Percentiles rank a stretch among this genome's conserved stretches.
Conservation (phyloP, 306 rosid species). For the Cicer judaicum region DNA sequence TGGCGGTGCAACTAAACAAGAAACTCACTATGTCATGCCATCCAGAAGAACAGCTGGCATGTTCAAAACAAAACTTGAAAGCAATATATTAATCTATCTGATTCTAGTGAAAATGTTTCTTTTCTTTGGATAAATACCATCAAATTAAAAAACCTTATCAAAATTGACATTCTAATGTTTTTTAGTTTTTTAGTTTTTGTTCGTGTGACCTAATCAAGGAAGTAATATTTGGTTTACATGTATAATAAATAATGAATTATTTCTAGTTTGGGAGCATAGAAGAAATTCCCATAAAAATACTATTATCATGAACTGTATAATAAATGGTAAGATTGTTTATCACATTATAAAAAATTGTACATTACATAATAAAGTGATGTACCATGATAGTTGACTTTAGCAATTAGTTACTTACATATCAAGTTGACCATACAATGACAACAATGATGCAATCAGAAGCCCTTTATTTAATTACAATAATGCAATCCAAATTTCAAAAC, state of each 20-base stretch:
- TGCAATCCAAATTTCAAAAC: constrained; percentile 11
- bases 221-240: background rate
- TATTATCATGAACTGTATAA: constrained; percentile 17
- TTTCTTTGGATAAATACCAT: constrained; percentile 1
- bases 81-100: constrained; percentile 39
- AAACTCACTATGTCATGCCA: constrained; percentile 44
- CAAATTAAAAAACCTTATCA: constrained; percentile 37
- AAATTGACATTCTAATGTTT: constrained; percentile 41
- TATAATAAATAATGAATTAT: background rate
- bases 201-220: constrained; percentile 36
- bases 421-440: constrained; percentile 50
- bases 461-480: constrained; percentile 27
- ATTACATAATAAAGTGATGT: constrained; percentile 40
- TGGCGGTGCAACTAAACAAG: constrained; percentile 33
- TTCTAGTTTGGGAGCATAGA: constrained; percentile 21
- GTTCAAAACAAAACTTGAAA: constrained; percentile 31
- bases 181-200: constrained; percentile 23
- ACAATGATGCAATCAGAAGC: constrained; percentile 38
- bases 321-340: background rate
- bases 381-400: constrained; percentile 51
- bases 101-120: constrained; percentile 21
- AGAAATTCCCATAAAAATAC: constrained; percentile 10
- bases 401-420: constrained; percentile 39
- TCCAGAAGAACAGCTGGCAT: constrained; percentile 51
- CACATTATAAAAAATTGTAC: constrained; percentile 30